These are phyloP conservation scores for Capsicum pubescens DNA, from an alignment of 257 asterid genomes.

Conservation along the genomic window DNA sequence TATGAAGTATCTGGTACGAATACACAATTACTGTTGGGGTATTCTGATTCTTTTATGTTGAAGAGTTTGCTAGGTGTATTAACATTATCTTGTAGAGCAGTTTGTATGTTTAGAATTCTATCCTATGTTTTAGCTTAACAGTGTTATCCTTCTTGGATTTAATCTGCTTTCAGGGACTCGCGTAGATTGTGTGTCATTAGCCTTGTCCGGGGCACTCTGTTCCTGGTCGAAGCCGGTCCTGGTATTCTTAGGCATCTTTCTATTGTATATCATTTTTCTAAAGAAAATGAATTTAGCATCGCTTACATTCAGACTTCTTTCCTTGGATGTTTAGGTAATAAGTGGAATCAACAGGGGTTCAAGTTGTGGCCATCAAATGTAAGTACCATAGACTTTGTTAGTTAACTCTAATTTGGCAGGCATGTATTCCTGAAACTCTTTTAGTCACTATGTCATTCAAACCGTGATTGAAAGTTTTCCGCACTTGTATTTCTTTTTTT, in stretches of 20 bases:
- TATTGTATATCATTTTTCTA: slow-evolving; percentile 24
- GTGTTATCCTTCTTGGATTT: not conserved
- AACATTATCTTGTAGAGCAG: no score
- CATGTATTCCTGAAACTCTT: slow-evolving; percentile 6
- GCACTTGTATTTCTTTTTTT: not conserved
- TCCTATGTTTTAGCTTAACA: not conserved
- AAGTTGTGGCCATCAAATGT: slow-evolving; percentile 89
- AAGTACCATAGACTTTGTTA: slow-evolving; percentile 34
- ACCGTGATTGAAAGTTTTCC: not conserved
- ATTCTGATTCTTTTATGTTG: not conserved
- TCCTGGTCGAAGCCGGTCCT: slow-evolving; percentile 92
- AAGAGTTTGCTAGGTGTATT: not conserved
- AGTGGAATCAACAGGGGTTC: slow-evolving; percentile 95
- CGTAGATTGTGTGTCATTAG: slow-evolving; percentile 91
- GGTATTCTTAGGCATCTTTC: slow-evolving; percentile 52
- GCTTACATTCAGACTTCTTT: slow-evolving; percentile 9
- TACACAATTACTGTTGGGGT: not conserved
- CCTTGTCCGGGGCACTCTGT: slow-evolving; percentile 90
- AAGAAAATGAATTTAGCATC: not conserved
- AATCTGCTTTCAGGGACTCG: slow-evolving; percentile 76
- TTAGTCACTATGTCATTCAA: not conserved
- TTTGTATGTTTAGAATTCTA: slow-evolving; percentile 12
- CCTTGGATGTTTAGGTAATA: slow-evolving; percentile 60
- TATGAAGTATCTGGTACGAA: slow-evolving; percentile 89
- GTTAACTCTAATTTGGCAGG: not conserved